These are phyloP conservation scores for Talaromyces liani DNA, from an alignment of 495 filamentous ascomycete genomes.

Conservation along the genomic window DNA sequence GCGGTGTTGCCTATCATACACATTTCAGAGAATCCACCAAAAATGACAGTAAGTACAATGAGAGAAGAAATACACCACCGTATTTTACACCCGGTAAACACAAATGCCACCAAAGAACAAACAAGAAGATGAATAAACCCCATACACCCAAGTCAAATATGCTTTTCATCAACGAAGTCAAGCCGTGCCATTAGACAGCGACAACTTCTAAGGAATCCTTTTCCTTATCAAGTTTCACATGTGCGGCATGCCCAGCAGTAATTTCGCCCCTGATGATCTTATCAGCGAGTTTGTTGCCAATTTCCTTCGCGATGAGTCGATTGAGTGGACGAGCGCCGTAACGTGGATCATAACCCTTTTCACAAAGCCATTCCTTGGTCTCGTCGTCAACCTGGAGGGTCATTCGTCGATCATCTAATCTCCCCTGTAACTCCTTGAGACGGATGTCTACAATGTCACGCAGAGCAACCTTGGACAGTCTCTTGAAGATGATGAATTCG, in stretches of 20 bases:
- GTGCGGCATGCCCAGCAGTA: conserved; percentile 62
- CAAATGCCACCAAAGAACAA: not conserved
- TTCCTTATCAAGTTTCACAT: conserved; percentile 51
- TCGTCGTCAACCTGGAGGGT: conserved; percentile 59
- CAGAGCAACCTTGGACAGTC: conserved; percentile 68
- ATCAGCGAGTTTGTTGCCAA: conserved; percentile 82
- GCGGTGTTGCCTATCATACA: conserved; percentile 13
- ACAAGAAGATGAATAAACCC: not conserved
- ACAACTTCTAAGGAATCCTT: conserved; percentile 28
- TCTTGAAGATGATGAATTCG: conserved; percentile 92
- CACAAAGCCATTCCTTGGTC: conserved; percentile 78
- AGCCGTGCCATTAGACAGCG: not conserved
- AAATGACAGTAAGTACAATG: not conserved
- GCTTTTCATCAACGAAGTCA: not conserved
- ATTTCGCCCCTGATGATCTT: conserved; percentile 85
- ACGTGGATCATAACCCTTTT: conserved; percentile 80
- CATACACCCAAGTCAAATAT: conserved; percentile 1
- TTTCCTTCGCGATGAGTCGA: conserved; percentile 77
- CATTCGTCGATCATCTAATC: conserved; percentile 84
- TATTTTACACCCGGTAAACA: not conserved
- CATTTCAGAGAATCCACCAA: not conserved
- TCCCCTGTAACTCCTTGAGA: conserved; percentile 70
- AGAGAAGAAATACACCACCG: not conserved
- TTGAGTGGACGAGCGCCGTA: conserved; percentile 94
- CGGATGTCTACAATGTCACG: conserved; percentile 92